Conservation (phyloP, 768 basidiomycete species). For the Ramaria sp. region DNA sequence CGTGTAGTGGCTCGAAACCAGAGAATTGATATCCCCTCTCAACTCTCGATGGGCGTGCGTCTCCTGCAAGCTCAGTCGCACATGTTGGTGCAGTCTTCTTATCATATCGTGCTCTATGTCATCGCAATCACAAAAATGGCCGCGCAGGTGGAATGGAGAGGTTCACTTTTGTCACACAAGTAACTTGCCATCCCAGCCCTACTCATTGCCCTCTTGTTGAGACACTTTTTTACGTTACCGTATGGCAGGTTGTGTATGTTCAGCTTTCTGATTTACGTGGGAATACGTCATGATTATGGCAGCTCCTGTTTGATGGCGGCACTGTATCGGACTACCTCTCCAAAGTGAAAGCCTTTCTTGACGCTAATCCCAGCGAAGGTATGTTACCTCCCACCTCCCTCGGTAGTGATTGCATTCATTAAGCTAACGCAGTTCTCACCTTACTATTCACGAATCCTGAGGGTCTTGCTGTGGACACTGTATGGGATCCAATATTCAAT, state of each 20-base stretch:
- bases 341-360: slow-evolving; percentile 44
- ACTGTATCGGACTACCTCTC: slow-evolving; percentile 34
- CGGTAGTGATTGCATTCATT: background rate
- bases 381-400: background rate
- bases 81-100: slow-evolving; percentile 10
- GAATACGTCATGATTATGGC: background rate
- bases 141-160: slow-evolving; percentile 8
- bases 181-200: slow-evolving; percentile 10
- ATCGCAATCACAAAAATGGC: background rate
- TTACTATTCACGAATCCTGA: slow-evolving; percentile 62
- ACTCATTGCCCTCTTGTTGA: slow-evolving; percentile 6
- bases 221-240: background rate
- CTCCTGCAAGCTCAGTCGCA: slow-evolving; percentile 45
- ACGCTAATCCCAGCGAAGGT: slow-evolving; percentile 48
- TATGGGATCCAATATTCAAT: slow-evolving; percentile 47
- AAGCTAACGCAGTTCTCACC: slow-evolving; percentile 32
- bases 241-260: slow-evolving; percentile 17
- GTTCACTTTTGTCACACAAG: slow-evolving; percentile 33
- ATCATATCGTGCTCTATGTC: background rate
- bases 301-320: slow-evolving; percentile 43
- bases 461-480: slow-evolving; percentile 32
- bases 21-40: slow-evolving; percentile 26
- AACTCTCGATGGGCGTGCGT: slow-evolving; percentile 41
- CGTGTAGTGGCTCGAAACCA: background rate
- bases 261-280: background rate